Evolutionary conservation across 1,284 basidiomycete genomes (phyloP).

Genomic region (Irpex sp.): DNA sequence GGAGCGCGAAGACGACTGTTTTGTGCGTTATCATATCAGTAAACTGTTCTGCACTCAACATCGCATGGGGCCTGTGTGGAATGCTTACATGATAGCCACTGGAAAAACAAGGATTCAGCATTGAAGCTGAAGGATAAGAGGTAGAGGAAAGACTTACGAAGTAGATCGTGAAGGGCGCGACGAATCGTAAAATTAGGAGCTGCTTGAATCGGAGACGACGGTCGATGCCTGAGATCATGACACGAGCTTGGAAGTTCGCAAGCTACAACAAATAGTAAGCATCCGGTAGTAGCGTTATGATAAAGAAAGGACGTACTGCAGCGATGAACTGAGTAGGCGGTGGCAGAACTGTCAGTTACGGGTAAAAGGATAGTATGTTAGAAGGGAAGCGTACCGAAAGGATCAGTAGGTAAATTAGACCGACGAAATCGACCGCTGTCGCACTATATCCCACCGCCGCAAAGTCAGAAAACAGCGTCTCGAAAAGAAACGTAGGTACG

Average conservation of each 20-base stretch:
- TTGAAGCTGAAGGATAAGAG: background rate
- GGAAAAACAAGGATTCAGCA: conserved; percentile 25
- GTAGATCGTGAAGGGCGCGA: conserved; percentile 53
- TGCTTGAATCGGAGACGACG: conserved; percentile 47
- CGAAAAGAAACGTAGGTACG: conserved; percentile 16
- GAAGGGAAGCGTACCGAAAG: conserved; percentile 36
- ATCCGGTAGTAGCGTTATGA: conserved; percentile 16
- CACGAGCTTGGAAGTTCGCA: conserved; percentile 31
- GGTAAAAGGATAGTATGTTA: background rate
- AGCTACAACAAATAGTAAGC: conserved; percentile 19
- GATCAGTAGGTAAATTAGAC: conserved; percentile 73
- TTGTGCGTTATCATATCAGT: background rate
- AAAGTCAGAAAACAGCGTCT: background rate
- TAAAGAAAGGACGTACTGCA: conserved; percentile 20
- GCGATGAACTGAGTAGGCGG: conserved; percentile 31
- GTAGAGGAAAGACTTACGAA: conserved; percentile 41
- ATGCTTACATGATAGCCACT: conserved; percentile 11
- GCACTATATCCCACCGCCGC: conserved; percentile 42
- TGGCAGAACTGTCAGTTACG: background rate
- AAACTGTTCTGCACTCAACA: background rate
- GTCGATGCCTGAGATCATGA: conserved; percentile 41
- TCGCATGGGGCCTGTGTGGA: background rate
- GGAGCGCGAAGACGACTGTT: conserved; percentile 45
- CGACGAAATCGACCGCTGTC: conserved; percentile 70
- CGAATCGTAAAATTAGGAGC: conserved; percentile 53